These are phyloP conservation scores for Hypoxylon fuscum DNA, from an alignment of 495 filamentous ascomycete species.

Conservation along the genomic window DNA sequence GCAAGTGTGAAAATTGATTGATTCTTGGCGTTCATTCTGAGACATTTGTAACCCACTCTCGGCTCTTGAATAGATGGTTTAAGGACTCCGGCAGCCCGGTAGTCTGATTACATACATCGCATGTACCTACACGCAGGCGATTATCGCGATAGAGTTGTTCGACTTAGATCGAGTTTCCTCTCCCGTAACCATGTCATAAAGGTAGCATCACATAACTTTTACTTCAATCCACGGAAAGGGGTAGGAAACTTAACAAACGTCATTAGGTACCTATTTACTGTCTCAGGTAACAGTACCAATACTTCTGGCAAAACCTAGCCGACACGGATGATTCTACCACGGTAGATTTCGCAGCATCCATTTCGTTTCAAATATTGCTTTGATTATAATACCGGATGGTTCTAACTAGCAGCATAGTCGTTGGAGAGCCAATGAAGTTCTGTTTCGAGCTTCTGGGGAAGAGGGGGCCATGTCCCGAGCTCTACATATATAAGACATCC, in stretches of 20 bases:
- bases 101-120: conserved; percentile 17
- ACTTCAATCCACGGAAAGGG: conserved; percentile 1
- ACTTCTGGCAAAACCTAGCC: neutral
- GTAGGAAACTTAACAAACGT: conserved; percentile 2
- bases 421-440: conserved; percentile 7
- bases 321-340: neutral
- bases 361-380: neutral
- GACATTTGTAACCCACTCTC: conserved; percentile 20
- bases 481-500: conserved; percentile 23
- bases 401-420: neutral
- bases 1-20: conserved; percentile 32
- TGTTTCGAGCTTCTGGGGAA: neutral
- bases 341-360: neutral
- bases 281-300: conserved; percentile 16
- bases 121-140: conserved; percentile 21
- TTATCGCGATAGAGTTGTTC: conserved; percentile 31
- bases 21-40: conserved; percentile 32
- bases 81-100: conserved; percentile 14
- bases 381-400: neutral
- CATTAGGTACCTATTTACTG: conserved; percentile 5
- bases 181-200: conserved; percentile 7
- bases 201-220: conserved; percentile 7
- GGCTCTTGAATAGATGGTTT: conserved; percentile 22
- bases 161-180: conserved; percentile 31
- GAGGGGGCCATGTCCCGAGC: neutral